These are phyloP conservation scores for Leccinellum albellum DNA, from an alignment of 768 basidiomycete genomes.

Conservation along the genomic window DNA sequence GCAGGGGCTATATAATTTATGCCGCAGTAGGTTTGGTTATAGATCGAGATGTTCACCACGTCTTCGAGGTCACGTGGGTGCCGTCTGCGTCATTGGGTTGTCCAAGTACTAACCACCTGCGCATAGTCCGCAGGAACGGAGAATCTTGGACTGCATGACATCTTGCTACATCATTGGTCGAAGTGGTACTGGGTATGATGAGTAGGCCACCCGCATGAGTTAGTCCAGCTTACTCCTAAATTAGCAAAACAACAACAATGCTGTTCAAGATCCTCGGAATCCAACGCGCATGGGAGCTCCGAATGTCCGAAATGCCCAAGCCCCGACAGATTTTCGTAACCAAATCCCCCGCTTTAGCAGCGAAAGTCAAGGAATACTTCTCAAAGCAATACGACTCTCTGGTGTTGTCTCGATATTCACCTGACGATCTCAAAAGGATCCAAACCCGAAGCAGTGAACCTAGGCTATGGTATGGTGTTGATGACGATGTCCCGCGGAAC, in stretches of 20 bases:
- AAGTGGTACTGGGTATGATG: slow-evolving; percentile 66
- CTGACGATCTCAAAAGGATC: slow-evolving; percentile 36
- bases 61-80: slow-evolving; percentile 26
- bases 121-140: slow-evolving; percentile 44
- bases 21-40: slow-evolving; percentile 17
- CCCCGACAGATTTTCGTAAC: slow-evolving; percentile 73
- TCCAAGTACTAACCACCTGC: slow-evolving; percentile 5
- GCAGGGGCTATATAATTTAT: neutral
- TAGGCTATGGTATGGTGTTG: slow-evolving; percentile 31
- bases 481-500: slow-evolving; percentile 36
- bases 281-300: slow-evolving; percentile 48
- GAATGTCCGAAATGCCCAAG: slow-evolving; percentile 33
- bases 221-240: neutral
- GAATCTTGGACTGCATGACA: slow-evolving; percentile 53
- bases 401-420: slow-evolving; percentile 32
- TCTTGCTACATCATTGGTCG: slow-evolving; percentile 68
- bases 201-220: neutral
- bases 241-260: slow-evolving; percentile 73
- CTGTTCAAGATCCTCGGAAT: slow-evolving; percentile 71
- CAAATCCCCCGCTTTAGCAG: slow-evolving; percentile 59
- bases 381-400: slow-evolving; percentile 47
- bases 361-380: slow-evolving; percentile 67
- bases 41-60: slow-evolving; percentile 24
- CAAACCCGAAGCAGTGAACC: slow-evolving; percentile 16
- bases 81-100: neutral